Evolutionary conservation across 1,284 basidiomycete genomes (phyloP).

Genomic region (Paramarasmius palmivorus): DNA sequence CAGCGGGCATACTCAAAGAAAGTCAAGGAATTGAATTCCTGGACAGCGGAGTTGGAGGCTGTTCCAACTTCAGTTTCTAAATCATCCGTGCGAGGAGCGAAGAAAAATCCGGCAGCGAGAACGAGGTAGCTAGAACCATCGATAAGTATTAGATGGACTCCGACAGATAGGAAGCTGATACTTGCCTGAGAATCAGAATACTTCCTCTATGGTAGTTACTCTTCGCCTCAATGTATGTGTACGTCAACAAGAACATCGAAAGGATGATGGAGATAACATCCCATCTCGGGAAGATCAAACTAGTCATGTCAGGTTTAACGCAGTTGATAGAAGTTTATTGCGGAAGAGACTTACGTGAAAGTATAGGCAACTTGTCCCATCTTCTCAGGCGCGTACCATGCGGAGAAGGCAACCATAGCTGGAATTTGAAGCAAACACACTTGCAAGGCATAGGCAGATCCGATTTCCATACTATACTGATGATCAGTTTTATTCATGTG

Average conservation of each 20-base stretch:
- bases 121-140: constrained; percentile 66
- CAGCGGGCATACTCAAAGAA: constrained; percentile 11
- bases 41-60: background rate
- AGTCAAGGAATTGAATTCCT: constrained; percentile 10
- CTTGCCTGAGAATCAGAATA: constrained; percentile 86
- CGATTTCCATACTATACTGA: constrained; percentile 92
- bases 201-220: constrained; percentile 96
- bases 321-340: background rate
- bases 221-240: constrained; percentile 98
- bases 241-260: constrained; percentile 95
- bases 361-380: constrained; percentile 84
- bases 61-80: constrained; percentile 26
- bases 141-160: background rate
- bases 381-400: constrained; percentile 83
- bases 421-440: constrained; percentile 98
- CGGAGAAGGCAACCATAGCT: constrained; percentile 98
- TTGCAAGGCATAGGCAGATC: constrained; percentile 97
- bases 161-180: constrained; percentile 7
- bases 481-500: background rate
- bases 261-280: constrained; percentile 95
- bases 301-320: constrained; percentile 31
- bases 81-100: constrained; percentile 51
- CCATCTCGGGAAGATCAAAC: constrained; percentile 98
- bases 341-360: constrained; percentile 71
- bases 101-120: constrained; percentile 79